Conservation (phyloP, 1,284 basidiomycete genomes). For the Neonothopanus nambi region DNA sequence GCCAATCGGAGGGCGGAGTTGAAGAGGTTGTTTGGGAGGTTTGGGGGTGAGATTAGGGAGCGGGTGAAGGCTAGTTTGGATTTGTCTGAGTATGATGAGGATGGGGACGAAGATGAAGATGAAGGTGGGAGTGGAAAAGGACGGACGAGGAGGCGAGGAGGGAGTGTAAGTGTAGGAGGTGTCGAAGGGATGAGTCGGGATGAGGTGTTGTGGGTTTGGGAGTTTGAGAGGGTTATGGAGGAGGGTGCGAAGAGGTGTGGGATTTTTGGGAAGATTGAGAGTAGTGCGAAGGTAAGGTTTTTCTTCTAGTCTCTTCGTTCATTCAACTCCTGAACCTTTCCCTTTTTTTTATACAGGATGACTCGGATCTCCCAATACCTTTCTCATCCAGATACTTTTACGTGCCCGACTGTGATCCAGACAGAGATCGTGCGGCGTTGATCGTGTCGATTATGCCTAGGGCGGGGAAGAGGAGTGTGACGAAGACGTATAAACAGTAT, state of each 20-base stretch:
- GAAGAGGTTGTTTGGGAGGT: not conserved
- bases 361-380: conserved; percentile 47
- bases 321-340: too few species aligned
- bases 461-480: conserved; percentile 67
- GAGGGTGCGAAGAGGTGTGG: conserved; percentile 49
- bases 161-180: conserved; percentile 4
- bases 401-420: conserved; percentile 66
- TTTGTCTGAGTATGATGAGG: not conserved
- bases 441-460: conserved; percentile 73
- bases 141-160: not conserved
- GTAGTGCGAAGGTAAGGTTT: conserved; percentile 48
- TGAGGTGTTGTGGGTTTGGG: conserved; percentile 44
- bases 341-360: too few species aligned
- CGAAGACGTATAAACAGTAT: conserved; percentile 81
- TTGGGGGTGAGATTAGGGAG: too few species aligned
- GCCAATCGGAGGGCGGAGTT: conserved; percentile 40
- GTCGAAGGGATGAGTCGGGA: conserved; percentile 38
- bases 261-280: conserved; percentile 72
- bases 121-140: too few species aligned
- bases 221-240: conserved; percentile 52
- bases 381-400: conserved; percentile 77
- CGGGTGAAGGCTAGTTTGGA: too few species aligned
- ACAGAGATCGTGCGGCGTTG: conserved; percentile 64
- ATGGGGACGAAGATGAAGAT: too few species aligned
- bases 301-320: too few species aligned